These are phyloP conservation scores for Melampsora americana DNA, from an alignment of 1,284 basidiomycete species.

Conservation along the genomic window DNA sequence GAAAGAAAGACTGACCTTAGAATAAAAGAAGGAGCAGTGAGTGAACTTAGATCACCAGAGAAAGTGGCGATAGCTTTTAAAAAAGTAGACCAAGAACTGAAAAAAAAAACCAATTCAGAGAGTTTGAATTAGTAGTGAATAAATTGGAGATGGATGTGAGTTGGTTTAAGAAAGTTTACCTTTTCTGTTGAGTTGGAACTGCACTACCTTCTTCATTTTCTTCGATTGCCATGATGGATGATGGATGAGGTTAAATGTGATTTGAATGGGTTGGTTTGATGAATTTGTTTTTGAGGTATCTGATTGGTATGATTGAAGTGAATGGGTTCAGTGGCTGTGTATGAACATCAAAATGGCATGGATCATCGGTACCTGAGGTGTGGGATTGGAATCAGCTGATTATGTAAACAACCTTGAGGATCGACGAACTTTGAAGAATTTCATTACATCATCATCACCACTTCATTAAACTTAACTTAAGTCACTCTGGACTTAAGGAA, in stretches of 20 bases:
- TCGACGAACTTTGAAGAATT: too few relatives aligned
- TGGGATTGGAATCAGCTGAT: too few relatives aligned
- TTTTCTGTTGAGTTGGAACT: slow-evolving; percentile 21
- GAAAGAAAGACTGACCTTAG: slow-evolving; percentile 53
- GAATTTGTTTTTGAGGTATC: too few relatives aligned
- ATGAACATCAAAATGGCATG: too few relatives aligned
- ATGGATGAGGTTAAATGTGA: neutral
- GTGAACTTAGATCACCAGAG: slow-evolving; percentile 84
- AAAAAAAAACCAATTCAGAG: neutral
- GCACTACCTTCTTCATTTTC: neutral
- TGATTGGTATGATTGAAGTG: too few relatives aligned
- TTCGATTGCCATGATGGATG: neutral
- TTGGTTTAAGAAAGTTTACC: neutral
- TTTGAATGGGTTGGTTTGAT: neutral
- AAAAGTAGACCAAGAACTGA: slow-evolving; percentile 31
- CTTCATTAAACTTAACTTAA: too few relatives aligned
- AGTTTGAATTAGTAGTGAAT: neutral
- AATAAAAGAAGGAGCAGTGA: slow-evolving; percentile 77
- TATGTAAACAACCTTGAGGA: too few relatives aligned
- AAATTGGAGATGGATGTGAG: neutral
- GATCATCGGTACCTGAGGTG: too few relatives aligned
- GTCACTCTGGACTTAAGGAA: too few relatives aligned
- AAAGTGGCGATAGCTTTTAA: slow-evolving; percentile 63
- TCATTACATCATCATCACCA: too few relatives aligned
- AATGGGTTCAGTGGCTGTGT: too few relatives aligned